Evolutionary conservation across 192 early-diverging fungal species (phyloP), one percentile per base, ranked within the genome.

Genomic region (Coemansia sp.): DNA sequence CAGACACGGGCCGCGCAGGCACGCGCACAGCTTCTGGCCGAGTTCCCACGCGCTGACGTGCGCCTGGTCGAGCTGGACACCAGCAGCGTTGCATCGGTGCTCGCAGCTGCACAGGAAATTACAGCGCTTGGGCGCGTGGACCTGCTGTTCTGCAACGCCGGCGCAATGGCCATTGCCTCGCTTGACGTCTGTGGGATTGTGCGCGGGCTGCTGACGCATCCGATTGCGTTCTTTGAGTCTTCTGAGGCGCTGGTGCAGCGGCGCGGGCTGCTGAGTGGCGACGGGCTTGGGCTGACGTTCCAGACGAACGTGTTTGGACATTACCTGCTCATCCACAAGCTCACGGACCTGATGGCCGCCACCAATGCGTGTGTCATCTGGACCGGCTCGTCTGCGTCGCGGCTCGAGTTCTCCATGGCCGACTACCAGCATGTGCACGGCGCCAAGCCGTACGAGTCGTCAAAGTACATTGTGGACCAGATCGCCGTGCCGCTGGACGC

Each of bases 271-370:
- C 28, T 74, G 16, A 68, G 67, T 4, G 18, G 3, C 1, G 75
- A 82, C 22, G 75, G 75, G 5, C 27, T 82, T 35, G 81, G 81
- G 0, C 50, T 60, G 68, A 62, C 60, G 18, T 82, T 82, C 65
- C 63, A 69, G 30, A 82, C 81, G 14, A 82, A 82, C 43, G 67
- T 75, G 23, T 77, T 78, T 56, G 81, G 81, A 3, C 81, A 82
- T 49, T 82, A 78, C 38, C 48, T 82, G 42, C 62, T 82, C 21
- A 61, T 80, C 11, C 49, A 59, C 31, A 50, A 54, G 21, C 69
- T 67, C n/a, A 2, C 38, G n/a, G 22, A 33, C 7, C 48, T 54
- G 10, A 8, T 58, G 48, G 24, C 23, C 0, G 6, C 16, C 16
- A 12, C 22, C 11, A 21, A 16, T 2, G 43, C 33, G 6, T 54